These are phyloP conservation scores for Cicer cuneatum DNA, from an alignment of 306 rosid species.

Conservation along the genomic window DNA sequence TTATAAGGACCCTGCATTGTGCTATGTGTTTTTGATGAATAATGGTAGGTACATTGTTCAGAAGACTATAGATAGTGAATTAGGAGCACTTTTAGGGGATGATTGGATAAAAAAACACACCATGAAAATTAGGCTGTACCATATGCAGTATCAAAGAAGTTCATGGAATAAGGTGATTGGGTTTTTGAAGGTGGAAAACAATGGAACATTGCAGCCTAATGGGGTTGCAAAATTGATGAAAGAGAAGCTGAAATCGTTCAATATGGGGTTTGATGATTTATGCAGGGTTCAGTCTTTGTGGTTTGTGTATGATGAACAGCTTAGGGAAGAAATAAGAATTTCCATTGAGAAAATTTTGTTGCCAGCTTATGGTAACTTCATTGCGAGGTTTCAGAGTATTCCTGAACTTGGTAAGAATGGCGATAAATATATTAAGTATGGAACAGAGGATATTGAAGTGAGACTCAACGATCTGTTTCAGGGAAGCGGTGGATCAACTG, in stretches of 20 bases:
- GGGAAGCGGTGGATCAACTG: slow-evolving; percentile 62
- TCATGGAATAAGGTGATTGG: slow-evolving; percentile 78
- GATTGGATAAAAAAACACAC: slow-evolving; percentile 91
- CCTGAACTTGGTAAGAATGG: slow-evolving; percentile 66
- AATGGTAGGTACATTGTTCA: slow-evolving; percentile 86
- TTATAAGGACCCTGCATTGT: slow-evolving; percentile 70
- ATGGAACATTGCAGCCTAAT: slow-evolving; percentile 57
- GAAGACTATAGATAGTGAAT: slow-evolving; percentile 76
- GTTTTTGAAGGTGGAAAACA: slow-evolving; percentile 65
- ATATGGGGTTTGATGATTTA: slow-evolving; percentile 67
- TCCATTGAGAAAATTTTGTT: slow-evolving; percentile 61
- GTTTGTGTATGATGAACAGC: slow-evolving; percentile 74
- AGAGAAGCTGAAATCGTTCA: slow-evolving; percentile 76
- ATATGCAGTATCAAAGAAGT: slow-evolving; percentile 70
- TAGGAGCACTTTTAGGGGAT: slow-evolving; percentile 76
- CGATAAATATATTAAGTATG: slow-evolving; percentile 66
- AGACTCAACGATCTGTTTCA: slow-evolving; percentile 63
- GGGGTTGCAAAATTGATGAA: slow-evolving; percentile 62
- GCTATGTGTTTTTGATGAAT: slow-evolving; percentile 86
- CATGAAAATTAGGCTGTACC: slow-evolving; percentile 71
- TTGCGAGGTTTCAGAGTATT: slow-evolving; percentile 61
- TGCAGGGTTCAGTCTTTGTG: slow-evolving; percentile 73
- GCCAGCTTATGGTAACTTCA: slow-evolving; percentile 76
- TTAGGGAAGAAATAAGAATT: slow-evolving; percentile 73
- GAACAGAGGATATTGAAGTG: slow-evolving; percentile 60